These are phyloP conservation scores for Phytophthora fragariae DNA, from an alignment of 352 stramenopile genomes.

Conservation along the genomic window DNA sequence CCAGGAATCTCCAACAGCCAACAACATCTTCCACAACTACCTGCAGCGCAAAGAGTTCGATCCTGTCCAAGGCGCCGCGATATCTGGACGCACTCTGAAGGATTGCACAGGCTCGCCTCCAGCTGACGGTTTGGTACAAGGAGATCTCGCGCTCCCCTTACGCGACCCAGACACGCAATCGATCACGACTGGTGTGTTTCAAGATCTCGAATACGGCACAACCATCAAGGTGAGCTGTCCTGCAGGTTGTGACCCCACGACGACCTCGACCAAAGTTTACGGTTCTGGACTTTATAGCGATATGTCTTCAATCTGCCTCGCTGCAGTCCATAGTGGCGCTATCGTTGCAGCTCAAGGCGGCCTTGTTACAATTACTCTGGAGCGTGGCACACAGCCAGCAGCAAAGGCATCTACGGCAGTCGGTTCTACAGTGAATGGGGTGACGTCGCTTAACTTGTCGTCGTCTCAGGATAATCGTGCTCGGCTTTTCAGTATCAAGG, in stretches of 20 bases:
- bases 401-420: slow-evolving; percentile 5
- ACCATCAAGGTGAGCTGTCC: slow-evolving; percentile 88
- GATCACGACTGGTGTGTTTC: slow-evolving; percentile 52
- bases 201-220: slow-evolving; percentile 91
- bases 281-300: slow-evolving; percentile 90
- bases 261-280: slow-evolving; percentile 44
- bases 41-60: slow-evolving; percentile 51
- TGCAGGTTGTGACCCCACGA: slow-evolving; percentile 48
- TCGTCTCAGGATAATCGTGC: slow-evolving; percentile 37
- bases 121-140: slow-evolving; percentile 82
- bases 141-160: slow-evolving; percentile 53
- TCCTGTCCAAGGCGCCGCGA: slow-evolving; percentile 51
- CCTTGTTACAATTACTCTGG: slow-evolving; percentile 80
- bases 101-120: slow-evolving; percentile 94
- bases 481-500: slow-evolving; percentile 64
- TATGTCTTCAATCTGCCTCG: slow-evolving; percentile 89
- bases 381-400: slow-evolving; percentile 45
- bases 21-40: slow-evolving; percentile 97
- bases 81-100: slow-evolving; percentile 81
- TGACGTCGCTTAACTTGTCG: slow-evolving; percentile 65
- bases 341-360: slow-evolving; percentile 51
- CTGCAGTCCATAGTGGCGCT: slow-evolving; percentile 91
- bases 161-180: slow-evolving; percentile 27
- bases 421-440: slow-evolving; percentile 61
- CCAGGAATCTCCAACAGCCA: slow-evolving; percentile 69